A percentile compares a stretch with the other conserved stretches of the same genome.
Evolutionary conservation across 495 filamentous ascomycete species (phyloP).

Genomic region (Neurospora tetraspora): DNA sequence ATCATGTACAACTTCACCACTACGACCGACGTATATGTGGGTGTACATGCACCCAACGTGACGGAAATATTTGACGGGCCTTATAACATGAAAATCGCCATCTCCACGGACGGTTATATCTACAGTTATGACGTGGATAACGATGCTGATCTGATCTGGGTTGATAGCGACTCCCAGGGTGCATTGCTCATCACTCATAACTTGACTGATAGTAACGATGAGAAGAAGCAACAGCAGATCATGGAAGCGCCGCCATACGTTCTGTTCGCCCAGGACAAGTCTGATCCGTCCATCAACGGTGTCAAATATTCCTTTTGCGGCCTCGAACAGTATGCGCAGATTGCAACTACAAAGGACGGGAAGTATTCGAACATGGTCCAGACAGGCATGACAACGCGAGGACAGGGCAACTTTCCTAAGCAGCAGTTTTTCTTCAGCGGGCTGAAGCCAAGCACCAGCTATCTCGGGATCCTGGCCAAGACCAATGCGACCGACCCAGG

Average conservation of each 20-base stretch:
- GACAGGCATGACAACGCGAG: slow-evolving; percentile 56
- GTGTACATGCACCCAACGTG: slow-evolving; percentile 56
- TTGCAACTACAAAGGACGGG: slow-evolving; percentile 41
- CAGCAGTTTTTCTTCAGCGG: slow-evolving; percentile 77
- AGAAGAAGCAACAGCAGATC: slow-evolving; percentile 38
- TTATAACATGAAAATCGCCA: slow-evolving; percentile 72
- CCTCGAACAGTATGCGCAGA: slow-evolving; percentile 50
- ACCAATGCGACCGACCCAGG: slow-evolving; percentile 44
- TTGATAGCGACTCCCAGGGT: slow-evolving; percentile 70
- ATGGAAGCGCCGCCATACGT: slow-evolving; percentile 58
- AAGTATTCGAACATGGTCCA: slow-evolving; percentile 35
- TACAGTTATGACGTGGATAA: slow-evolving; percentile 43
- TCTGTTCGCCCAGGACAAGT: slow-evolving; percentile 65
- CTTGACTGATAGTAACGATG: slow-evolving; percentile 38
- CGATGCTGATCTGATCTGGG: slow-evolving; percentile 47
- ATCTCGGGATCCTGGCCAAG: slow-evolving; percentile 60
- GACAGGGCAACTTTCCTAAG: slow-evolving; percentile 52
- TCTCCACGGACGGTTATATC: slow-evolving; percentile 69
- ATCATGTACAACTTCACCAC: slow-evolving; percentile 44
- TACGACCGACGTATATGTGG: slow-evolving; percentile 59
- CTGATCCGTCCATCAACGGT: slow-evolving; percentile 51
- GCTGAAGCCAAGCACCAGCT: slow-evolving; percentile 59
- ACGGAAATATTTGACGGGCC: slow-evolving; percentile 42
- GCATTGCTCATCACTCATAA: slow-evolving; percentile 71
- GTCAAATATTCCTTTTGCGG: slow-evolving; percentile 68